Conservation (phyloP, 768 basidiomycete genomes). For the Podaxis sp. region DNA sequence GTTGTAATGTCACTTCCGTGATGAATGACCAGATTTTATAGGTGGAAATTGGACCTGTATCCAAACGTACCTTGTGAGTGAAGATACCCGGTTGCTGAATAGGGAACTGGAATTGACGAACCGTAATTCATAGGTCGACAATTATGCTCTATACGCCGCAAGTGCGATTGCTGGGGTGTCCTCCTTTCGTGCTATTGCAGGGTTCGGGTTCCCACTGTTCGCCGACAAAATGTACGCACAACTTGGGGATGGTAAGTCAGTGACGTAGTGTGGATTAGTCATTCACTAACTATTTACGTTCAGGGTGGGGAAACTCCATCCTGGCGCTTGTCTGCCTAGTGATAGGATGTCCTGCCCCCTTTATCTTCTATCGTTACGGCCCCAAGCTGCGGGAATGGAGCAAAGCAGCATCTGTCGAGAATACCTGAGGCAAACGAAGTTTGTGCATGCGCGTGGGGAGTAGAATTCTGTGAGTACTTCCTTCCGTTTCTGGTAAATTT, state of each 20-base stretch:
- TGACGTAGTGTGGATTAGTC: neutral
- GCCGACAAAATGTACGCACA: slow-evolving; percentile 53
- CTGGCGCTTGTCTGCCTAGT: slow-evolving; percentile 50
- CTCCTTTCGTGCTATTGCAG: slow-evolving; percentile 54
- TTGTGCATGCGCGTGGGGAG: neutral
- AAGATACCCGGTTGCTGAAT: slow-evolving; percentile 23
- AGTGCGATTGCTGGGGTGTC: slow-evolving; percentile 61
- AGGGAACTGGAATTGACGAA: slow-evolving; percentile 8
- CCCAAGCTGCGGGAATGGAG: slow-evolving; percentile 34
- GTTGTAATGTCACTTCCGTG: neutral
- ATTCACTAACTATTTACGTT: slow-evolving; percentile 4
- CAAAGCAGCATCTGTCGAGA: slow-evolving; percentile 33
- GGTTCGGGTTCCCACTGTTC: slow-evolving; percentile 66
- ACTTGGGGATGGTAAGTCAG: slow-evolving; percentile 40
- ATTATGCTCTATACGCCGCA: slow-evolving; percentile 64
- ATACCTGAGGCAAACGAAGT: slow-evolving; percentile 5
- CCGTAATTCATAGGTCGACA: slow-evolving; percentile 56
- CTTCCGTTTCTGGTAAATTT: neutral
- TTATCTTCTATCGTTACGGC: slow-evolving; percentile 39
- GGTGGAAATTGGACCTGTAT: slow-evolving; percentile 43
- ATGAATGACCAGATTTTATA: slow-evolving; percentile 11
- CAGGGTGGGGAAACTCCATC: slow-evolving; percentile 56
- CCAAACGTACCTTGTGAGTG: slow-evolving; percentile 55
- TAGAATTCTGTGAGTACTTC: neutral
- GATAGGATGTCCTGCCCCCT: slow-evolving; percentile 51